These are phyloP conservation scores for Suillus cothurnatus DNA, from an alignment of 768 basidiomycete species.

Conservation along the genomic window DNA sequence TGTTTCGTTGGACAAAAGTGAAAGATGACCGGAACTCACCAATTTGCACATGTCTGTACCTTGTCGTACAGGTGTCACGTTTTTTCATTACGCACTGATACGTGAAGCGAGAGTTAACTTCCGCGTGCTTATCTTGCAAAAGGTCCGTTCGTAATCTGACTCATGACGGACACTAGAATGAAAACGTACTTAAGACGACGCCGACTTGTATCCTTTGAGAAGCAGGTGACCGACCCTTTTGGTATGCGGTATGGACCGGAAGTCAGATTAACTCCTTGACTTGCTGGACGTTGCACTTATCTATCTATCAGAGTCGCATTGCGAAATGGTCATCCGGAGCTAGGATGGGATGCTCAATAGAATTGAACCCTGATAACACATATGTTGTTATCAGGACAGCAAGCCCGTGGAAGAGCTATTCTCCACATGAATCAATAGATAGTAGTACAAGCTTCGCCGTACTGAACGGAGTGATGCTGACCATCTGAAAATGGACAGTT, in stretches of 20 bases:
- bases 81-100: background rate
- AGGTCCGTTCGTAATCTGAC: background rate
- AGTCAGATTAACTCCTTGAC: background rate
- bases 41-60: background rate
- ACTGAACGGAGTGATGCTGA: background rate
- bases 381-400: background rate
- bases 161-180: background rate
- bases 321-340: background rate
- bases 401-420: background rate
- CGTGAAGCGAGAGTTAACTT: background rate
- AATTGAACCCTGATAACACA: background rate
- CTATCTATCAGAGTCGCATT: background rate
- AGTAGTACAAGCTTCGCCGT: background rate
- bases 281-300: background rate
- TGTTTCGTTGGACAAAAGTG: background rate
- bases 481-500: background rate
- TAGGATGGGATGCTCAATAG: background rate
- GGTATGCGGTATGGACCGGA: background rate
- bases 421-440: background rate
- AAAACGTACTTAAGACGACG: background rate
- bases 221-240: background rate
- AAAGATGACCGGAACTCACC: background rate
- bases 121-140: background rate
- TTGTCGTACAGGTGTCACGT: background rate
- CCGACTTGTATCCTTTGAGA: background rate